Evolutionary conservation across 2,329 filamentous ascomycete species (phyloP).

Genomic region (Ophiostoma angusticollis): DNA sequence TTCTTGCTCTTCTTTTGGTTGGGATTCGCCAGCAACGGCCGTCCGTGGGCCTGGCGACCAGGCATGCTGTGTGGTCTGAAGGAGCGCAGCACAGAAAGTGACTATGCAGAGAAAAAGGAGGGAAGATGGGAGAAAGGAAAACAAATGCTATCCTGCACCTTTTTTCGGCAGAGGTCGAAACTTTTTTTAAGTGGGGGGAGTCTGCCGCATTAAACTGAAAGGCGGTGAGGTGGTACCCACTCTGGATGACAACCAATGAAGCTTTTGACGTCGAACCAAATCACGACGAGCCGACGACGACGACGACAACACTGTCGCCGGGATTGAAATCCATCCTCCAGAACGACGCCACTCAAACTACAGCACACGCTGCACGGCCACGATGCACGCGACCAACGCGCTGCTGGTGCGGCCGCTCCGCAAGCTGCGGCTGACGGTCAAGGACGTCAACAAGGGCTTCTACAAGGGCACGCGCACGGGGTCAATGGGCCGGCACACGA

Average conservation of each 20-base stretch:
- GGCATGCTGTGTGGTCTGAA: conserved; percentile 40
- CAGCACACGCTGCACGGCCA: conserved; percentile 12
- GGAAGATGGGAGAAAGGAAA: neutral
- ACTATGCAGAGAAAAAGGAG: too few relatives aligned
- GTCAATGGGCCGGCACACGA: conserved; percentile 73
- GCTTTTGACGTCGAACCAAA: neutral
- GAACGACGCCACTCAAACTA: neutral
- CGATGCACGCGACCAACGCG: conserved; percentile 54
- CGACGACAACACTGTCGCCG: too few relatives aligned
- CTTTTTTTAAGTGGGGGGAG: conserved; percentile 10
- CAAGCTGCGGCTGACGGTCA: conserved; percentile 76
- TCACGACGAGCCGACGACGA: too few relatives aligned
- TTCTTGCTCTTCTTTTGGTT: conserved; percentile 22
- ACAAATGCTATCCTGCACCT: too few relatives aligned
- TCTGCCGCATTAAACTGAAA: conserved; percentile 1
- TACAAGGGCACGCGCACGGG: conserved; percentile 94
- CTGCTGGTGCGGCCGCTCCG: conserved; percentile 57
- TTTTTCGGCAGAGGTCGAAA: conserved; percentile 1
- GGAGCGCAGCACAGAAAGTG: too few relatives aligned
- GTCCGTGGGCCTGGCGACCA: conserved; percentile 46
- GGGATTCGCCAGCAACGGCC: conserved; percentile 30
- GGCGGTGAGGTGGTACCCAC: conserved; percentile 10
- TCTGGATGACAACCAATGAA: neutral
- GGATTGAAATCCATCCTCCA: neutral
- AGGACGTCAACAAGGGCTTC: conserved; percentile 84